Evolutionary conservation across 495 filamentous ascomycete species (phyloP), one percentile per base, ranked within the genome.

Genomic region (Neurospora sp.): DNA sequence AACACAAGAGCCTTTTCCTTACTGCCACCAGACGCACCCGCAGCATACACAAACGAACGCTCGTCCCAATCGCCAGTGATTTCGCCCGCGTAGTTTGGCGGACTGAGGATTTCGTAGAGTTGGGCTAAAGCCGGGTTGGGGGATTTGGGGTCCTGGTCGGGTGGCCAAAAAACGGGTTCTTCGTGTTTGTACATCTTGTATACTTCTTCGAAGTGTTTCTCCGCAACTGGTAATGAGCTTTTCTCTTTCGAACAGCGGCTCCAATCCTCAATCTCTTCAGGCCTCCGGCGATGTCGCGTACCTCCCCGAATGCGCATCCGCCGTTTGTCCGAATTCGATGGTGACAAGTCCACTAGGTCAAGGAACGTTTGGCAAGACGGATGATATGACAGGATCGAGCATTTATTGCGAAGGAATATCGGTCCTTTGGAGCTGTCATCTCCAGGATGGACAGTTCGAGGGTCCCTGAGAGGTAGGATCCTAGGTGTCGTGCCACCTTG

Each of bases 361-460:
- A 93, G 68, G 74, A 88, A 92, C 3, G 89, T 86, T n/a, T 85
- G 84, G 40, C 86, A 85, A 35, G 82, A 82, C 16, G 85, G 80
- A 71, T 91, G 82, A 73, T 93, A 93, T 27, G 83, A 83, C 39
- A 88, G 87, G 65, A 91, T 81, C 42, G 87, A 87, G 8, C 87
- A 90, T 72, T 88, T 88, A 68, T 84, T 85, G 20, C 89, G 78
- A 22, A 89, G 88, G 72, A 87, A 88, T 41, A 84, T 81, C 16
- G 83, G 79, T 14, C 77, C 70, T 8, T 75, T 75, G 1, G 82
- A 81, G 38, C 82, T 83, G 68, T 86, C 80, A 71, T 80, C 74
- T n/a, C 76, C 79, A 3, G 71, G 75, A 71, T 82, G 81, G 9
- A 82, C 80, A 22, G 69, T 38, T 44, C 79, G 72, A 31, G 77